Evolutionary conservation across 257 asterid species (phyloP).

Genomic region (Mitragyna speciosa): DNA sequence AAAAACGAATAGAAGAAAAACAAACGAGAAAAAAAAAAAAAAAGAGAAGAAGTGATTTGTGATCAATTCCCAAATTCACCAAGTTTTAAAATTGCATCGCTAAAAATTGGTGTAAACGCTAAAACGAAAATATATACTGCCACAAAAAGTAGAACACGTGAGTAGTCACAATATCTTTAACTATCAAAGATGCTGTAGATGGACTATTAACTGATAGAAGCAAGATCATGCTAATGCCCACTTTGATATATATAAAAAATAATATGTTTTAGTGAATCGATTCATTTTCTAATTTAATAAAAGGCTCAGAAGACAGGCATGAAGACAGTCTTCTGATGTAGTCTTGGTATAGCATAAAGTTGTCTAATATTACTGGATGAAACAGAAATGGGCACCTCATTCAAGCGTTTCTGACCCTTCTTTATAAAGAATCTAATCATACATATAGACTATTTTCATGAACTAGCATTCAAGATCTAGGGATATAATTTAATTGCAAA

Average conservation of each 20-base stretch:
- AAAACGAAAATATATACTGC: not conserved
- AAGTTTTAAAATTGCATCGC: not conserved
- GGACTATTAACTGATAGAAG: not conserved
- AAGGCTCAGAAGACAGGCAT: not conserved
- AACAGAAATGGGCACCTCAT: not conserved
- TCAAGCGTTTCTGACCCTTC: conserved; percentile 3
- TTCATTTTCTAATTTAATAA: not conserved
- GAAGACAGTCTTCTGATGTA: not conserved
- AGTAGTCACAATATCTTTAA: not conserved
- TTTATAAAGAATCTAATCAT: not conserved
- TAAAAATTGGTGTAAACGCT: not conserved
- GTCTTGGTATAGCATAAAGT: conserved; percentile 9
- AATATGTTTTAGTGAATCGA: not conserved
- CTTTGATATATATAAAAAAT: not conserved
- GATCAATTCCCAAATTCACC: not conserved
- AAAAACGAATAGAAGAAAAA: not conserved
- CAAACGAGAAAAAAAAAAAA: not conserved
- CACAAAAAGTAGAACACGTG: no score
- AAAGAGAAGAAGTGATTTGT: not conserved
- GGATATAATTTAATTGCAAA: not conserved
- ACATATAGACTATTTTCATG: not conserved
- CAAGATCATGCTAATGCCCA: not conserved
- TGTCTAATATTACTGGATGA: not conserved
- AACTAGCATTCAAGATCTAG: not conserved
- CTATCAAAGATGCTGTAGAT: not conserved